These are phyloP conservation scores for Silene latifolia DNA, from an alignment of 148 eudicot species.

Conservation along the genomic window DNA sequence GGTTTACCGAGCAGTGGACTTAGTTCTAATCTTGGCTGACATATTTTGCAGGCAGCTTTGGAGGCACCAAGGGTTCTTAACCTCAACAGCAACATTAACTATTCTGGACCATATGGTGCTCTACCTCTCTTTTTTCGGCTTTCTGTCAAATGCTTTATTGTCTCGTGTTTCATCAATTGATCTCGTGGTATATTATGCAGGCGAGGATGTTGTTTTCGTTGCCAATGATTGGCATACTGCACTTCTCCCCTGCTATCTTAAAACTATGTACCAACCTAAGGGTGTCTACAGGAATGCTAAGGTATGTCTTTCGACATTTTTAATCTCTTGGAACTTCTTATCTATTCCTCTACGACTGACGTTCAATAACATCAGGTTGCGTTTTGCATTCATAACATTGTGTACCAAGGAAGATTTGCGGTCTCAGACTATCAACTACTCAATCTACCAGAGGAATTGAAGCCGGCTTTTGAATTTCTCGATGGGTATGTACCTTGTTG, in stretches of 20 bases:
- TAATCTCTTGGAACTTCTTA: too few species aligned
- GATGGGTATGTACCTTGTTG: slow-evolving; percentile 65
- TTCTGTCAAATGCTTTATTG: not conserved
- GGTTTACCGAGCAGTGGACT: too few species aligned
- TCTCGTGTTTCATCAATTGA: too few species aligned
- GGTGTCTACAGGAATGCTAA: slow-evolving; percentile 70
- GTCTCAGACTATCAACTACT: slow-evolving; percentile 59
- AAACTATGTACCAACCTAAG: slow-evolving; percentile 55
- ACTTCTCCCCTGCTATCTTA: slow-evolving; percentile 80
- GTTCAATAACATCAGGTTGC: slow-evolving; percentile 46
- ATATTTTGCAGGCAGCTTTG: slow-evolving; percentile 70
- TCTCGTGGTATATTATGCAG: slow-evolving; percentile 31
- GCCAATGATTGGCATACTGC: slow-evolving; percentile 98
- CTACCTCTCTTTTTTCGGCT: not conserved
- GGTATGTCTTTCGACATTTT: slow-evolving; percentile 27
- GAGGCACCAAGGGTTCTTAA: slow-evolving; percentile 84
- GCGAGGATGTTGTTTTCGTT: slow-evolving; percentile 79
- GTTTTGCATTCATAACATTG: slow-evolving; percentile 95
- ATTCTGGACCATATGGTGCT: slow-evolving; percentile 85
- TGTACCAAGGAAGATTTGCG: slow-evolving; percentile 89
- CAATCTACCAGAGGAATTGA: slow-evolving; percentile 60
- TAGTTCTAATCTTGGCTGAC: not conserved
- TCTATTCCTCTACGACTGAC: too few species aligned
- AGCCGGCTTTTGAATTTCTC: slow-evolving; percentile 60
- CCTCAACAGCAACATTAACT: slow-evolving; percentile 50